Evolutionary conservation across 768 basidiomycete species (phyloP).

Genomic region (Myochromella boudieri): DNA sequence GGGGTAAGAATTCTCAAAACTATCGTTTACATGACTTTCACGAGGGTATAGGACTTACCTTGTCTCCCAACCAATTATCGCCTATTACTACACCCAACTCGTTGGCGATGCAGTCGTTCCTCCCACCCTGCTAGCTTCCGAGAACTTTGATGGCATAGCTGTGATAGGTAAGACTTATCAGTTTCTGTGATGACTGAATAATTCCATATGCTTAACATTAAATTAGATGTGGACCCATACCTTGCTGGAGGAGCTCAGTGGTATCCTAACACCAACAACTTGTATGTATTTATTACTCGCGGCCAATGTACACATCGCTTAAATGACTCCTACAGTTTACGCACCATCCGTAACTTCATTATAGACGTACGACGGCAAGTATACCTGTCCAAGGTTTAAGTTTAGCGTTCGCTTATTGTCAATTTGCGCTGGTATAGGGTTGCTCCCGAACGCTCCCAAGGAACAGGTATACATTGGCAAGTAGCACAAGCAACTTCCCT

Average conservation of each 20-base stretch:
- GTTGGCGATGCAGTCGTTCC: conserved; percentile 70
- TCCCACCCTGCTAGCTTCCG: conserved; percentile 63
- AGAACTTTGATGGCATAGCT: conserved; percentile 65
- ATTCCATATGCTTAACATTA: background rate
- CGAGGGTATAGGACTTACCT: conserved; percentile 68
- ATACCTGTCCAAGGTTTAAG: background rate
- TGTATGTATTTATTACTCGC: conserved; percentile 46
- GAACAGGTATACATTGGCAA: conserved; percentile 82
- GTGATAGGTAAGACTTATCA: conserved; percentile 58
- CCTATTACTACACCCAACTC: conserved; percentile 76
- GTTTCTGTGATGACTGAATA: background rate
- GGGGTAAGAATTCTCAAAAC: conserved; percentile 41
- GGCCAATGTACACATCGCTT: conserved; percentile 17
- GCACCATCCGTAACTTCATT: conserved; percentile 70
- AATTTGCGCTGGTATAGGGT: conserved; percentile 30
- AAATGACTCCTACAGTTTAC: conserved; percentile 41
- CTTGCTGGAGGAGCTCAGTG: conserved; percentile 67
- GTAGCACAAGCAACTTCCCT: conserved; percentile 43
- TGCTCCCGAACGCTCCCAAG: conserved; percentile 48
- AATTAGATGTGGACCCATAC: conserved; percentile 70
- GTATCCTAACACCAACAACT: conserved; percentile 65
- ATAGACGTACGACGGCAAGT: conserved; percentile 55
- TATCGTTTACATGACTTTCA: background rate
- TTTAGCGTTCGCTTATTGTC: background rate
- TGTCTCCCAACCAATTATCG: conserved; percentile 46